Conservation (phyloP, 495 filamentous ascomycete genomes). For the Annulohypoxylon maeteangense region DNA sequence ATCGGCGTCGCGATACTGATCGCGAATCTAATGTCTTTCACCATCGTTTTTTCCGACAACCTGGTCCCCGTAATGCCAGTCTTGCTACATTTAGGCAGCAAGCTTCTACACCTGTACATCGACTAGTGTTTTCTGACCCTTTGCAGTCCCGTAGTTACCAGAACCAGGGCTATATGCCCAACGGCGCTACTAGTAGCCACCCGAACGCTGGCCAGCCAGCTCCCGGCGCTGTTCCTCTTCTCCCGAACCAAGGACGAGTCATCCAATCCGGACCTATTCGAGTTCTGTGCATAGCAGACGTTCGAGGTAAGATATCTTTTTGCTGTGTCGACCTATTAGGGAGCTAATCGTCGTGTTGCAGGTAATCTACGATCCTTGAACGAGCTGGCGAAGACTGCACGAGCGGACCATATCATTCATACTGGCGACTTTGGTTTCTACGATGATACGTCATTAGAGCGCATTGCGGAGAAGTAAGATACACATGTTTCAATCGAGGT, state of each 20-base stretch:
- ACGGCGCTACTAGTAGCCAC: conserved; percentile 61
- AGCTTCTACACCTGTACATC: neutral
- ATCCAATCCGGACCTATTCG: conserved; percentile 86
- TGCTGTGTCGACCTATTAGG: neutral
- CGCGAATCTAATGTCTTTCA: conserved; percentile 6
- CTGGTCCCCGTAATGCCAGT: neutral
- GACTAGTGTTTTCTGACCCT: conserved; percentile 38
- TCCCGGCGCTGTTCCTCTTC: conserved; percentile 64
- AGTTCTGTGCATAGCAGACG: conserved; percentile 96
- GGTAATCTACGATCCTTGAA: conserved; percentile 96
- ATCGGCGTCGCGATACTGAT: conserved; percentile 2
- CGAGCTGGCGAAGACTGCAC: conserved; percentile 91
- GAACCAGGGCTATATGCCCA: conserved; percentile 62
- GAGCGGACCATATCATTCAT: conserved; percentile 95
- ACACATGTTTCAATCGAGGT: neutral
- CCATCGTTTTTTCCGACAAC: neutral
- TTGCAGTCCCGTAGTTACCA: conserved; percentile 57
- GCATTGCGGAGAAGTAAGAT: conserved; percentile 98
- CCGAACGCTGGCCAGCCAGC: conserved; percentile 50
- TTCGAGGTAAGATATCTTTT: conserved; percentile 76
- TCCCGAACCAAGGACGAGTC: conserved; percentile 70
- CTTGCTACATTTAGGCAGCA: neutral
- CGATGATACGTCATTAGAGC: conserved; percentile 92
- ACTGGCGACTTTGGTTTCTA: conserved; percentile 99
- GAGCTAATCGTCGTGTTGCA: conserved; percentile 52